These are phyloP conservation scores for Breviolum minutum DNA, from an alignment of 73 alveolate genomes.

Conservation along the genomic window DNA sequence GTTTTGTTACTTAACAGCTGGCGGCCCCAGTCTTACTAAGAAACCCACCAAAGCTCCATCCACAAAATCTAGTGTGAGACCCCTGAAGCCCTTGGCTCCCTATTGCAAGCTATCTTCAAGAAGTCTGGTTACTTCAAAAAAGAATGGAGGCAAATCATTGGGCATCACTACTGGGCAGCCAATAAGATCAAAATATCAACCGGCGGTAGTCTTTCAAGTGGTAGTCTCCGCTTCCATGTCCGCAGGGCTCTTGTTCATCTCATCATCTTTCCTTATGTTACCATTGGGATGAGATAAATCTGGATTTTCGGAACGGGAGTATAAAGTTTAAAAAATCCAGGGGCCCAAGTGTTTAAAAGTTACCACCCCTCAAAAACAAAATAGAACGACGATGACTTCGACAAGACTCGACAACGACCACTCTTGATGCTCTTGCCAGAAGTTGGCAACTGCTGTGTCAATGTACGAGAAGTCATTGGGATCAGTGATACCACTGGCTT, in stretches of 20 bases:
- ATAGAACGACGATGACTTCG: not conserved
- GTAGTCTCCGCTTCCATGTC: not conserved
- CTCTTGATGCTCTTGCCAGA: not conserved
- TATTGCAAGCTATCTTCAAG: not conserved
- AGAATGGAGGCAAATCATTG: no score
- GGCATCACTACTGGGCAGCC: not conserved
- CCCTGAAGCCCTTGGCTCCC: constrained; percentile 8
- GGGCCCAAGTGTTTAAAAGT: not conserved
- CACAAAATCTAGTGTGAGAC: not conserved
- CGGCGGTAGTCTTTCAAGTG: not conserved
- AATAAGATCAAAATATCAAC: not conserved
- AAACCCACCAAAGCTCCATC: no score
- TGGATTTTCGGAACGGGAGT: not conserved
- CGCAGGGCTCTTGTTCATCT: not conserved
- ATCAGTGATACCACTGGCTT: not conserved
- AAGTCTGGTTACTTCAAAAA: not conserved
- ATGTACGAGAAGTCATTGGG: constrained; percentile 35
- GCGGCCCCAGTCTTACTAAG: no score
- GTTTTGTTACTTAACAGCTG: no score
- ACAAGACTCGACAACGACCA: not conserved
- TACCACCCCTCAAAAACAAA: not conserved
- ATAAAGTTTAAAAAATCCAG: not conserved
- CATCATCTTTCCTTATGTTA: not conserved
- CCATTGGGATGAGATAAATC: not conserved
- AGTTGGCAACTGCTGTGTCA: not conserved